Conservation (phyloP, 2,329 filamentous ascomycete species). For the Alternaria infectoria region DNA sequence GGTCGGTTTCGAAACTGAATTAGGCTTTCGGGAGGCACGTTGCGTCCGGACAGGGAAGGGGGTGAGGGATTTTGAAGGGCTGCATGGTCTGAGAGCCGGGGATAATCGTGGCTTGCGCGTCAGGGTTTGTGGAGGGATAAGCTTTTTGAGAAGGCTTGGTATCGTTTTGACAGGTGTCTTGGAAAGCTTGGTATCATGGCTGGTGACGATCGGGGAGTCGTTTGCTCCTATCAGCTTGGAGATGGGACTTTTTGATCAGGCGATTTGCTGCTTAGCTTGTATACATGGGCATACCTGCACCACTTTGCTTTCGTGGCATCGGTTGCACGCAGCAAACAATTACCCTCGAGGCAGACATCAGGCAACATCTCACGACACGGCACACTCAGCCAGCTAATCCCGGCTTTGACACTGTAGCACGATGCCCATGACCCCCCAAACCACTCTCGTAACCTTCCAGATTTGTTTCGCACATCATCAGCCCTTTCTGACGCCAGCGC, state of each 20-base stretch:
- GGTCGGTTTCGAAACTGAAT: background rate
- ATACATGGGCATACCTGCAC: background rate
- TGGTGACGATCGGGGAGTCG: background rate
- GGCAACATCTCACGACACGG: background rate
- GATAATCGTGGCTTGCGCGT: background rate
- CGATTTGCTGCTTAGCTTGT: background rate
- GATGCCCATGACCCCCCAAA: background rate
- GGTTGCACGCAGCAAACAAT: background rate
- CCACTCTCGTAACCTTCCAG: background rate
- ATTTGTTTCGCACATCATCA: background rate
- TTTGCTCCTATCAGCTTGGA: background rate
- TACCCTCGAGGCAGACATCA: background rate
- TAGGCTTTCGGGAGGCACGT: background rate
- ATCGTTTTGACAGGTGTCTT: background rate
- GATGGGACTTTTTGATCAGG: background rate
- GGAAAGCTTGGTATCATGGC: slow-evolving; percentile 6
- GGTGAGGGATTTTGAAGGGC: background rate
- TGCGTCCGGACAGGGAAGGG: background rate
- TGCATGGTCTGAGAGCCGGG: background rate
- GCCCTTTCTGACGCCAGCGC: background rate
- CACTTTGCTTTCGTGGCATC: background rate
- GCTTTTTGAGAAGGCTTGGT: background rate
- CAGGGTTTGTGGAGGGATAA: background rate
- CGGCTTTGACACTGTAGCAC: background rate
- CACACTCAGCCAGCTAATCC: background rate